Conservation (phyloP, 2,329 filamentous ascomycete genomes). For the Dendryphion nanum region DNA sequence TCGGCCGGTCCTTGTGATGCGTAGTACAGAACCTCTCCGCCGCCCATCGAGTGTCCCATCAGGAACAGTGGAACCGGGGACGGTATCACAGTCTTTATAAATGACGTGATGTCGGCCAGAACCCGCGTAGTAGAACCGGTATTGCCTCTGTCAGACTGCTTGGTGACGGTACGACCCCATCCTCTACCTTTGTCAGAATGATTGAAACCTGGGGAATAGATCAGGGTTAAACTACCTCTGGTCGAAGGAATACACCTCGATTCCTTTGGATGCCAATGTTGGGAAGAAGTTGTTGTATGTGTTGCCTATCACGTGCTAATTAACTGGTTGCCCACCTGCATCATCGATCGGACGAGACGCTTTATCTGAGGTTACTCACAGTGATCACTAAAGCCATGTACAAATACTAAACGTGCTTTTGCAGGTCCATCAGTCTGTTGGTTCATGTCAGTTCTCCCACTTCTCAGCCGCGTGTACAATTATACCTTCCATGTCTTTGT, state of each 20-base stretch:
- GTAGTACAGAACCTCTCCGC: constrained; percentile 70
- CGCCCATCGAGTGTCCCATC: constrained; percentile 90
- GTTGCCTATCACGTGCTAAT: constrained; percentile 51
- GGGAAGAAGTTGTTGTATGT: constrained; percentile 75
- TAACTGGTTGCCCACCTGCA: too few species aligned
- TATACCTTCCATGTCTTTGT: constrained; percentile 61
- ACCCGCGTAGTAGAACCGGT: constrained; percentile 74
- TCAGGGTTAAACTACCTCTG: constrained; percentile 62
- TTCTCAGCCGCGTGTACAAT: background rate
- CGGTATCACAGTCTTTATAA: constrained; percentile 63
- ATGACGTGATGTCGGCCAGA: constrained; percentile 73
- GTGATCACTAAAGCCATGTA: constrained; percentile 91
- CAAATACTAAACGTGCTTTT: constrained; percentile 72
- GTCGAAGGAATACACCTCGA: constrained; percentile 76
- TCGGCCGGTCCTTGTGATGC: constrained; percentile 47
- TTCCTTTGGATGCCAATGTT: constrained; percentile 65
- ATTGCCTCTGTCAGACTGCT: constrained; percentile 62
- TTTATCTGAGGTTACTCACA: constrained; percentile 41
- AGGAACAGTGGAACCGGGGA: constrained; percentile 67
- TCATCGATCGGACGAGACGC: background rate
- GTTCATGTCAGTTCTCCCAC: background rate
- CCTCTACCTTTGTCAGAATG: constrained; percentile 50
- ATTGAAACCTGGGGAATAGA: too few species aligned
- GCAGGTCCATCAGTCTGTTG: constrained; percentile 54
- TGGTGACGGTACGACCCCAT: constrained; percentile 74